These are phyloP conservation scores for Thraustochytrium sp. DNA, from an alignment of 352 stramenopile genomes.

Conservation along the genomic window DNA sequence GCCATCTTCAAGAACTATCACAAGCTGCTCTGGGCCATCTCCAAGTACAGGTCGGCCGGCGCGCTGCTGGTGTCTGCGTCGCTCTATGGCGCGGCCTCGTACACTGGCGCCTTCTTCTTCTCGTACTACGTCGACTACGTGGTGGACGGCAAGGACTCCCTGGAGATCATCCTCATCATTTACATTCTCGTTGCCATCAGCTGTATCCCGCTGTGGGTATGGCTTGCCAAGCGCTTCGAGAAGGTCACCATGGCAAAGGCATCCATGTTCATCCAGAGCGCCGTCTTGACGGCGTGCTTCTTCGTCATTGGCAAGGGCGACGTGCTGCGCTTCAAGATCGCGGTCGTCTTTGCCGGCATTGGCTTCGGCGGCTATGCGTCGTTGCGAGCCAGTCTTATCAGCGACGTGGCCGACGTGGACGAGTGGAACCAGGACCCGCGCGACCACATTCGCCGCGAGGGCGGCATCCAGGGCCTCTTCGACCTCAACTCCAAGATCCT, in stretches of 20 bases:
- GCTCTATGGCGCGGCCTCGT: background rate
- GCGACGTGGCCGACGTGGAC: background rate
- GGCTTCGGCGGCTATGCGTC: background rate
- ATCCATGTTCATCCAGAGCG: background rate
- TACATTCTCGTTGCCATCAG: conserved; percentile 19
- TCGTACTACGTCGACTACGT: background rate
- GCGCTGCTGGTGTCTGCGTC: background rate
- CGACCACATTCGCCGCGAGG: background rate
- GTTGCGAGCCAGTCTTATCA: background rate
- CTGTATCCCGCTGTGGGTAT: background rate
- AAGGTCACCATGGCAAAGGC: background rate
- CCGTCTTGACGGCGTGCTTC: background rate
- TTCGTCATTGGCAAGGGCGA: background rate
- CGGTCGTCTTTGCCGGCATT: background rate
- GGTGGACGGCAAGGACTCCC: background rate
- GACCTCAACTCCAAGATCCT: background rate
- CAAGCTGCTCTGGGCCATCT: background rate
- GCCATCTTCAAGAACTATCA: background rate
- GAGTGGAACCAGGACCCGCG: background rate
- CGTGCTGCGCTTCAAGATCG: background rate
- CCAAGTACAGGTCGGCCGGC: background rate
- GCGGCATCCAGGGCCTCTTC: conserved; percentile 20
- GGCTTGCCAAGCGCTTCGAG: conserved; percentile 33
- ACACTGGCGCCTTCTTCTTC: background rate
- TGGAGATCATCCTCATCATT: background rate